A percentile compares a stretch with the other conserved stretches of the same genome.
Evolutionary conservation across 192 early-diverging fungal species (phyloP).

Genomic region (Haplosporangium gracile): DNA sequence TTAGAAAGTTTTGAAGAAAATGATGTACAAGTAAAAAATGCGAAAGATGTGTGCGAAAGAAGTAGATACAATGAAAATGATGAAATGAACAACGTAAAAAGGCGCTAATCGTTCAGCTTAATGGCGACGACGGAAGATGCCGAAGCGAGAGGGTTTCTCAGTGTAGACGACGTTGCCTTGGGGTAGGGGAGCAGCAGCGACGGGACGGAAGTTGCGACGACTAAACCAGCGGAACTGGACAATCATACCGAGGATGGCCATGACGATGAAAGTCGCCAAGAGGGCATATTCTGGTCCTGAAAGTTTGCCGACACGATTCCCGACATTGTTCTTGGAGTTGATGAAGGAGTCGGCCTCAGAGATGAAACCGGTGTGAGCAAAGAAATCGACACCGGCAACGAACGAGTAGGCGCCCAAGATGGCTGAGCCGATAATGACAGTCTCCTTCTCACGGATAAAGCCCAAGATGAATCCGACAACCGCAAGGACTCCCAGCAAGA

Average conservation of each 20-base stretch:
- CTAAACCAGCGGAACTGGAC: constrained; percentile 49
- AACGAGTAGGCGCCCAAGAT: constrained; percentile 57
- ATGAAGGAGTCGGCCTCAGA: constrained; percentile 36
- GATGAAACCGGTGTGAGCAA: constrained; percentile 58
- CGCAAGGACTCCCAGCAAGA: constrained; percentile 53
- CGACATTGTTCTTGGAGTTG: constrained; percentile 45
- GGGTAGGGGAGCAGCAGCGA: background rate
- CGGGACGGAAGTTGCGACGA: constrained; percentile 42
- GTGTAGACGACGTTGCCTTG: constrained; percentile 23
- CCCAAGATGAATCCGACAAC: constrained; percentile 49
- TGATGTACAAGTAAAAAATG: constrained; percentile 12
- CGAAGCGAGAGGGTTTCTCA: constrained; percentile 43
- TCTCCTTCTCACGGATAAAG: constrained; percentile 41
- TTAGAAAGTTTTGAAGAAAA: constrained; percentile 26
- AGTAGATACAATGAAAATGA: background rate
- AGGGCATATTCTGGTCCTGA: constrained; percentile 36
- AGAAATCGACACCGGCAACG: constrained; percentile 57
- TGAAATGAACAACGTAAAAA: background rate
- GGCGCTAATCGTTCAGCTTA: background rate
- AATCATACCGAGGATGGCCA: constrained; percentile 47
- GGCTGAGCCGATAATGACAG: constrained; percentile 43
- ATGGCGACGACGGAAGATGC: constrained; percentile 26
- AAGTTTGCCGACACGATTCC: constrained; percentile 18
- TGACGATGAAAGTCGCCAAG: constrained; percentile 31
- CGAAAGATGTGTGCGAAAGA: background rate